Base-by-base conservation (phyloP, 805 yeast species). In the Metschnikowia similis region DNA sequence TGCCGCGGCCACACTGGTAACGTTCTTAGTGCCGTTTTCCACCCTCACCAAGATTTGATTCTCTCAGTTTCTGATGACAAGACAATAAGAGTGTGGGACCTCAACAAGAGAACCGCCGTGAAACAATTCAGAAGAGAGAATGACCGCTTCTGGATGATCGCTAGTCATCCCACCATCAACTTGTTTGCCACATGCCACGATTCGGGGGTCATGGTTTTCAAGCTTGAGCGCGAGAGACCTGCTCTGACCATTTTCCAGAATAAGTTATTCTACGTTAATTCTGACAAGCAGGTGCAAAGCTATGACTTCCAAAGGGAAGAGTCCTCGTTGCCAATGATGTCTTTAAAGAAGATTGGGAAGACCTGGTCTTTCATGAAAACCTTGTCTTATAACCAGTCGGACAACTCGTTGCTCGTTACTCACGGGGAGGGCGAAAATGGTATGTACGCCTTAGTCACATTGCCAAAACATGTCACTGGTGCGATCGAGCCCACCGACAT, bases 1-100 rank as follows among this genome's bases (percentile, higher is more conserved):
- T 92, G 97, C 70, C 83, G 99, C 64, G 99, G 99, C 49, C 99
- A 94, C 70, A 88, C 96, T 29, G 91, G 91, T 64, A 90, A 88
- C 66, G 96, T 94, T 47, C 83, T 90, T 46, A 77, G 94, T 67
- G 90, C 89, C 35, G 74, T 87, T 47, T 95, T 95, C 81, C 97
- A 94, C 66, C 97, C 98, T 38, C 83, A 84, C 56, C 94, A 89
- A 69, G 97, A 94, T 60, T 75, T 92, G 64, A 90, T 94, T 56
- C 75, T 94, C 46, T 91, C 98, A 34, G 96, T 90, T 39, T 87
- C 96, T 58, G 98, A 94, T 67, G 99, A 94, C 72, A 90, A 89
- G 72, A 92, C 98, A 14, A 82, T 94, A 58, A 83, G 99, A 68
- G 87, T 92, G 31, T 94, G 99, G 99, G 99, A 94, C 66, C 77